A percentile compares a stretch with the other conserved stretches of the same genome.
Evolutionary conservation across 768 basidiomycete species (phyloP).

Genomic region (Lepiota brunneoincarnata): DNA sequence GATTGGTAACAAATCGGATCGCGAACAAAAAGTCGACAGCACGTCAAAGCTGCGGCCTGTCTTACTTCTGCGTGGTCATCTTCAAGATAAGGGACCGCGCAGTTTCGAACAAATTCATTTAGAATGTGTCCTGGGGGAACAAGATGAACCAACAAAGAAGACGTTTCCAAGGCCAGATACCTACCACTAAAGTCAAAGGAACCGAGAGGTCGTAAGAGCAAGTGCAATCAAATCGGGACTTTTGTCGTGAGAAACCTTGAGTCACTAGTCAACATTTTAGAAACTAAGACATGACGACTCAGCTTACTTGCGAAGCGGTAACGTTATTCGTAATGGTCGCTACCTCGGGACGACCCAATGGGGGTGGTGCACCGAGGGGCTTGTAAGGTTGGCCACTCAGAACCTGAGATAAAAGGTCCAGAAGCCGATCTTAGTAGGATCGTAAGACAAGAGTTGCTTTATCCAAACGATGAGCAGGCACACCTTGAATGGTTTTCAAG

Average conservation of each 20-base stretch:
- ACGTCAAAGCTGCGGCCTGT: constrained; percentile 86
- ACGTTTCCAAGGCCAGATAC: neutral
- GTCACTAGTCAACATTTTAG: constrained; percentile 5
- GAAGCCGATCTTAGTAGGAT: constrained; percentile 68
- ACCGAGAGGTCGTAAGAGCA: constrained; percentile 82
- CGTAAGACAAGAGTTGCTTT: neutral
- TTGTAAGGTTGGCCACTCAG: constrained; percentile 84
- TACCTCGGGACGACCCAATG: constrained; percentile 53
- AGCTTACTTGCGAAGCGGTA: constrained; percentile 42
- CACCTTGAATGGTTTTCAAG: constrained; percentile 89
- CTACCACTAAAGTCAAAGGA: constrained; percentile 93
- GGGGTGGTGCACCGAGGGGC: constrained; percentile 80
- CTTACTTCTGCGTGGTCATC: constrained; percentile 88
- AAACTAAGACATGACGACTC: constrained; percentile 12
- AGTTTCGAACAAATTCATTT: constrained; percentile 92
- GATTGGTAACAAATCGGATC: constrained; percentile 97
- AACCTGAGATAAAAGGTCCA: constrained; percentile 80
- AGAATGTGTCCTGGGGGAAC: constrained; percentile 71
- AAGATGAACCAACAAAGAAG: neutral
- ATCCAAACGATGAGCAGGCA: constrained; percentile 1
- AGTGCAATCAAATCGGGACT: constrained; percentile 71
- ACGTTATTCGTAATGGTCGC: constrained; percentile 48
- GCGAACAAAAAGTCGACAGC: constrained; percentile 86
- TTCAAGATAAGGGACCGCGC: constrained; percentile 91
- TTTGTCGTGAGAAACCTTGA: constrained; percentile 51